Evolutionary conservation across 257 asterid genomes (phyloP).

Genomic region (Nicotiana tabacum): DNA sequence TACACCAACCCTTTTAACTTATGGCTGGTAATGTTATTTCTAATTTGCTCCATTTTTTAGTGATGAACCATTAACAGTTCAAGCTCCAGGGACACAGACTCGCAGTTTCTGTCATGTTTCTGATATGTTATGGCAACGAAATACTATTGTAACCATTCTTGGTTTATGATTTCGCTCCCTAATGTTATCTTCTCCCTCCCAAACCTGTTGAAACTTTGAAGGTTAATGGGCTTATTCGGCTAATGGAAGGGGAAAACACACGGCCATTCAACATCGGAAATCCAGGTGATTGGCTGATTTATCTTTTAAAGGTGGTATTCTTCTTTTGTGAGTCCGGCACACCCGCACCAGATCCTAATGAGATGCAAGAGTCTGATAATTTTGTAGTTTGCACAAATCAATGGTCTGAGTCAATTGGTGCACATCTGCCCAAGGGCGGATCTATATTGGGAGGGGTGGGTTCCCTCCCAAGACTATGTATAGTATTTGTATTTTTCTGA

Average conservation of each 20-base stretch:
- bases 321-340: neutral
- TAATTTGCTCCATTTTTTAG: slow-evolving; percentile 29
- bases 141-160: neutral
- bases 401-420: neutral
- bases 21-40: neutral
- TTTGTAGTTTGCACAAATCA: neutral
- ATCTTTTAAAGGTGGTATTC: neutral
- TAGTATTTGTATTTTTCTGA: too few relatives aligned
- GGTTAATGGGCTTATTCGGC: slow-evolving; percentile 51
- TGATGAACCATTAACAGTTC: slow-evolving; percentile 78
- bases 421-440: neutral
- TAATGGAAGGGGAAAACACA: slow-evolving; percentile 49
- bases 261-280: slow-evolving; percentile 72
- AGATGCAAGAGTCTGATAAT: neutral
- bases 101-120: slow-evolving; percentile 55
- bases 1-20: neutral
- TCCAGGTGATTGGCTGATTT: slow-evolving; percentile 35
- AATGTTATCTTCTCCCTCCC: neutral
- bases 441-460: too few relatives aligned
- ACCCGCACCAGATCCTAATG: neutral
- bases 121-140: slow-evolving; percentile 35
- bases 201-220: neutral
- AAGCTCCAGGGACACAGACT: slow-evolving; percentile 94
- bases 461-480: too few relatives aligned
- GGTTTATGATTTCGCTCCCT: neutral